A percentile compares a stretch with the other conserved stretches of the same genome.
These are phyloP conservation scores for Calycina marina DNA, from an alignment of 2,329 filamentous ascomycete genomes.

Conservation along the genomic window DNA sequence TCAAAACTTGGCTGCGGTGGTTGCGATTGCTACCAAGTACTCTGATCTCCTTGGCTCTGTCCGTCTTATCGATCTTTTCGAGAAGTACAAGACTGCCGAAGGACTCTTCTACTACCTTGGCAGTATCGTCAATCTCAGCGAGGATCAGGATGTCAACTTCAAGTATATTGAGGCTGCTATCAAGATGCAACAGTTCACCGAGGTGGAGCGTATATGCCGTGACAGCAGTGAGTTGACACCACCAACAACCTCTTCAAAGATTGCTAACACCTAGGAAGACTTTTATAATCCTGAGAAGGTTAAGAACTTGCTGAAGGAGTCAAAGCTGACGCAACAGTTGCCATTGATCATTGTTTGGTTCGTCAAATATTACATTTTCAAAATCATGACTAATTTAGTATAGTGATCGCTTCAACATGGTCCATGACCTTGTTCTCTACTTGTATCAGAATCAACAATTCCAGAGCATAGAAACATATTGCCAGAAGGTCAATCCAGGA, in stretches of 20 bases:
- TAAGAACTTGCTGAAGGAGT: conserved; percentile 98
- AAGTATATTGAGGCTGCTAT: conserved; percentile 99
- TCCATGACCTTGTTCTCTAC: conserved; percentile 90
- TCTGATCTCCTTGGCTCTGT: conserved; percentile 85
- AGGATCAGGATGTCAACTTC: conserved; percentile 92
- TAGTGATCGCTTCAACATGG: conserved; percentile 98
- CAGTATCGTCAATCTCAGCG: conserved; percentile 91
- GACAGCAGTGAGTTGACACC: conserved; percentile 51
- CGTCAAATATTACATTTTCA: too few species aligned
- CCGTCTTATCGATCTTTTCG: conserved; percentile 79
- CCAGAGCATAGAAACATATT: conserved; percentile 96
- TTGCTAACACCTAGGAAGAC: conserved; percentile 24
- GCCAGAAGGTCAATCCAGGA: conserved; percentile 91
- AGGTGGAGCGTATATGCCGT: conserved; percentile 93
- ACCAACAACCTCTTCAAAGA: too few species aligned
- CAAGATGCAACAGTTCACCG: conserved; percentile 81
- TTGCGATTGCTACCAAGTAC: conserved; percentile 95
- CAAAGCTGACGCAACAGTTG: conserved; percentile 78
- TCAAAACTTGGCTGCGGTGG: conserved; percentile 87
- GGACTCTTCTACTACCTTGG: conserved; percentile 97
- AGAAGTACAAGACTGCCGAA: conserved; percentile 95
- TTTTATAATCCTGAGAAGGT: conserved; percentile 87
- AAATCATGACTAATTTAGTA: too few species aligned
- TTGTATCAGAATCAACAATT: conserved; percentile 99
- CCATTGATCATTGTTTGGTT: conserved; percentile 96